Conservation (phyloP, 2,329 filamentous ascomycete species). For the Monascus ruber region DNA sequence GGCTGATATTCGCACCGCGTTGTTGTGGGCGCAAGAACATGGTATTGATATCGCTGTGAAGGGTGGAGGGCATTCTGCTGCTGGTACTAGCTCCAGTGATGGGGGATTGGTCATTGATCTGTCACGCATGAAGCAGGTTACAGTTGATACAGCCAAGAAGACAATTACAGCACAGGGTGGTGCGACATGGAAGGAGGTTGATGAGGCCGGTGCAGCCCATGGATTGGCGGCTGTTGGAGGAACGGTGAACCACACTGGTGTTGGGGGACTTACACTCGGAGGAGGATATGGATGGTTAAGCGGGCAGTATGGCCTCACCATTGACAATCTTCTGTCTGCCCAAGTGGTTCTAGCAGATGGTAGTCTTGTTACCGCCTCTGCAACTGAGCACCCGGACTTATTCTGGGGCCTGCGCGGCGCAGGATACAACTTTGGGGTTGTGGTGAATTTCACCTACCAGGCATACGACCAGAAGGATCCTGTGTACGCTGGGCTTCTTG, state of each 20-base stretch:
- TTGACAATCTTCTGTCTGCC: slow-evolving; percentile 37
- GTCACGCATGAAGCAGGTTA: slow-evolving; percentile 39
- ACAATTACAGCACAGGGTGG: slow-evolving; percentile 43
- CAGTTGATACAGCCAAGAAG: slow-evolving; percentile 35
- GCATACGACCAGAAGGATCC: slow-evolving; percentile 21
- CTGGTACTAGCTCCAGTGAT: slow-evolving; percentile 41
- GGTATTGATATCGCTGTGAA: slow-evolving; percentile 17
- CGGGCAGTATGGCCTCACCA: slow-evolving; percentile 43
- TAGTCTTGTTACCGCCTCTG: slow-evolving; percentile 26
- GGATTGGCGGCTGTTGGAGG: slow-evolving; percentile 50
- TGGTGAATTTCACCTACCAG: slow-evolving; percentile 33
- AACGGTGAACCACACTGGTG: slow-evolving; percentile 51
- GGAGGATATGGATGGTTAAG: slow-evolving; percentile 50
- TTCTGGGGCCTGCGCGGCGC: slow-evolving; percentile 40
- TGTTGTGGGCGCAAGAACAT: slow-evolving; percentile 35
- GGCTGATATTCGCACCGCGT: slow-evolving; percentile 31
- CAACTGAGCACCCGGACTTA: slow-evolving; percentile 35
- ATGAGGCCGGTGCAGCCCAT: slow-evolving; percentile 40
- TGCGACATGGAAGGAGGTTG: slow-evolving; percentile 46
- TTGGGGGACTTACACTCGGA: slow-evolving; percentile 47
- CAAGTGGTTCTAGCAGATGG: slow-evolving; percentile 33
- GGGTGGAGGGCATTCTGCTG: slow-evolving; percentile 37
- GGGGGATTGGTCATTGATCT: slow-evolving; percentile 50
- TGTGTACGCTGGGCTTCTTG: slow-evolving; percentile 24
- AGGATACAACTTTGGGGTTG: slow-evolving; percentile 36